These are phyloP conservation scores for Cadophora luteo-olivacea DNA, from an alignment of 2,329 filamentous ascomycete species.

Conservation along the genomic window DNA sequence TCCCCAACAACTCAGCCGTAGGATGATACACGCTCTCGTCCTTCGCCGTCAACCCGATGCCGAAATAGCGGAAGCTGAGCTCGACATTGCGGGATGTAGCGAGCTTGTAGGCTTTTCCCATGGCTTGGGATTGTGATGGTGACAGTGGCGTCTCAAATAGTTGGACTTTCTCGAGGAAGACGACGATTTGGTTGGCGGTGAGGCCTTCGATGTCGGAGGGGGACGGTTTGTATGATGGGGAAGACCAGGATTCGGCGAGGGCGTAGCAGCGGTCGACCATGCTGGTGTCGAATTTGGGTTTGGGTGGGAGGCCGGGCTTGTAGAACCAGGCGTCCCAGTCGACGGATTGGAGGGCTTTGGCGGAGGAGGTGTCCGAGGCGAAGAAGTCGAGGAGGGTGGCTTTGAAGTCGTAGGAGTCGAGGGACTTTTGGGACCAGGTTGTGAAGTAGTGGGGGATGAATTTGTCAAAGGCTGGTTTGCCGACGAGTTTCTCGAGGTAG, in stretches of 20 bases:
- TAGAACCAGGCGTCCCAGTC: constrained; percentile 95
- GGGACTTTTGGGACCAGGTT: constrained; percentile 81
- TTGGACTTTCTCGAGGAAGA: constrained; percentile 85
- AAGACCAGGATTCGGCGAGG: constrained; percentile 82
- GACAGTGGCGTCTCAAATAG: constrained; percentile 69
- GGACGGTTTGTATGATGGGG: constrained; percentile 67
- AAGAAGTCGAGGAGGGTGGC: constrained; percentile 88
- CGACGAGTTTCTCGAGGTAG: constrained; percentile 84
- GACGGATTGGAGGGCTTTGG: constrained; percentile 70
- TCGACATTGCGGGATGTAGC: constrained; percentile 83
- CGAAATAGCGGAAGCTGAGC: constrained; percentile 80
- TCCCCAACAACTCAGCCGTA: constrained; percentile 76
- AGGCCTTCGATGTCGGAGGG: constrained; percentile 74
- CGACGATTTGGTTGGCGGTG: constrained; percentile 86
- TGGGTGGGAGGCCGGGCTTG: constrained; percentile 84
- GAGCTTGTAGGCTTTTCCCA: constrained; percentile 80
- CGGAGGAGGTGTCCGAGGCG: constrained; percentile 65
- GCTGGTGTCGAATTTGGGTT: constrained; percentile 88
- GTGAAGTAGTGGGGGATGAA: constrained; percentile 97
- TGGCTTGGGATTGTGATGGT: constrained; percentile 68
- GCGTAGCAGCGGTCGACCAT: constrained; percentile 86
- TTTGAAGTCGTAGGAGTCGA: constrained; percentile 96
- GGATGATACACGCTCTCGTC: constrained; percentile 73
- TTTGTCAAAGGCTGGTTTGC: constrained; percentile 86
- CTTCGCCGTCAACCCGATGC: constrained; percentile 77